Evolutionary conservation across 768 basidiomycete genomes (phyloP).

Genomic region (Galerina marginata): DNA sequence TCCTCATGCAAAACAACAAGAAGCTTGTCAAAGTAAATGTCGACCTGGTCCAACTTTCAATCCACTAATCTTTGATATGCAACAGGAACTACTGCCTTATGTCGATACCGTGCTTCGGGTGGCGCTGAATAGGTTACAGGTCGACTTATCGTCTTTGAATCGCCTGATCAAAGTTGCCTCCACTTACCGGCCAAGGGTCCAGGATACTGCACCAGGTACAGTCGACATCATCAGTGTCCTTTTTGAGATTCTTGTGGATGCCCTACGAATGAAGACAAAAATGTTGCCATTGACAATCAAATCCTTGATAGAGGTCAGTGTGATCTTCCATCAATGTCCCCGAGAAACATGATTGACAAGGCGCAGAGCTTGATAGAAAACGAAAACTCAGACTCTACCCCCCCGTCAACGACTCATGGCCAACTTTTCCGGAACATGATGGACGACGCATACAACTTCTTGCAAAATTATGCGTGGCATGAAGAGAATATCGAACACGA

Average conservation of each 20-base stretch:
- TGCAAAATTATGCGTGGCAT: slow-evolving; percentile 54
- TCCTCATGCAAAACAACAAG: slow-evolving; percentile 66
- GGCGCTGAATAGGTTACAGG: slow-evolving; percentile 52
- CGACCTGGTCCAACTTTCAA: slow-evolving; percentile 17
- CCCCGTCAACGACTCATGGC: slow-evolving; percentile 36
- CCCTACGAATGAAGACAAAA: slow-evolving; percentile 57
- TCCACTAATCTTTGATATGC: background rate
- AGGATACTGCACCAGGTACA: slow-evolving; percentile 30
- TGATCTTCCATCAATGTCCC: background rate
- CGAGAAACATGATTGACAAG: background rate
- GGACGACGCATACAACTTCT: slow-evolving; percentile 56
- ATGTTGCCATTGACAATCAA: slow-evolving; percentile 53
- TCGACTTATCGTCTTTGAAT: slow-evolving; percentile 48
- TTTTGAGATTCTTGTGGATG: slow-evolving; percentile 58
- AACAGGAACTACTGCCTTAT: slow-evolving; percentile 62
- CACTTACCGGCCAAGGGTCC: slow-evolving; percentile 44
- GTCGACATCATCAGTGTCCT: slow-evolving; percentile 44
- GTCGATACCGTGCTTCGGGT: slow-evolving; percentile 67
- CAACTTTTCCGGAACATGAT: slow-evolving; percentile 46
- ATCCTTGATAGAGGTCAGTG: slow-evolving; percentile 58
- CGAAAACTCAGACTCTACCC: slow-evolving; percentile 31
- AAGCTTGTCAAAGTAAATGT: slow-evolving; percentile 52
- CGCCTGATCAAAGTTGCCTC: slow-evolving; percentile 55
- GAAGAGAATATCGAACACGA: slow-evolving; percentile 55
- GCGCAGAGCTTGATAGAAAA: slow-evolving; percentile 32